Conservation (phyloP, 2,329 filamentous ascomycete genomes). For the Clonostachys rhizophaga region DNA sequence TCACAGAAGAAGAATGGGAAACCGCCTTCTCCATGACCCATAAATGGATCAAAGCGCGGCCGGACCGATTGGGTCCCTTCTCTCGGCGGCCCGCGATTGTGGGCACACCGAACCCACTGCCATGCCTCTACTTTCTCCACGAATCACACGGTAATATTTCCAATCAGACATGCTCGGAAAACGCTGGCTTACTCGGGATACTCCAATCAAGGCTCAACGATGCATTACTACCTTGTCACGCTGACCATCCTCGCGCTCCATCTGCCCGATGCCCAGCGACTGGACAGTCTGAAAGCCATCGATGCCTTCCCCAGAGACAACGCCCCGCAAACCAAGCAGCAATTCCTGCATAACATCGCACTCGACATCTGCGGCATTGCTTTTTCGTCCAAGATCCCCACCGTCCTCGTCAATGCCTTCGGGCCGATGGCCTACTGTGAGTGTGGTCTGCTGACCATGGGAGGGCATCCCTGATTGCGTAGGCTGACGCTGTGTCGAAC, state of each 20-base stretch:
- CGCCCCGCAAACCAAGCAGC: constrained; percentile 3
- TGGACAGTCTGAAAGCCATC: constrained; percentile 3
- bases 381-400: constrained; percentile 32
- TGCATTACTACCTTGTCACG: constrained; percentile 35
- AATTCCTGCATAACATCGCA: constrained; percentile 24
- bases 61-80: constrained; percentile 23
- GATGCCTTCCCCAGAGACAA: not conserved
- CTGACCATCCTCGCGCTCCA: constrained; percentile 19
- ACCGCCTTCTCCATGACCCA: constrained; percentile 8
- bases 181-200: not conserved
- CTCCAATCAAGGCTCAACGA: constrained; percentile 24
- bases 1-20: constrained; percentile 9
- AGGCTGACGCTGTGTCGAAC: not conserved
- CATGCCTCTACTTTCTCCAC: fast-evolving
- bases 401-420: constrained; percentile 41
- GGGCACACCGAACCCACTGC: not conserved
- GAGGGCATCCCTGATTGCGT: not conserved
- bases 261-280: constrained; percentile 3
- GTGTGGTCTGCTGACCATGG: constrained; percentile 3
- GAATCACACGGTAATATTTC: not conserved
- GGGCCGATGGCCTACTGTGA: constrained; percentile 41
- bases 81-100: constrained; percentile 2
- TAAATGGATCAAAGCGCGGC: constrained; percentile 22
- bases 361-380: constrained; percentile 35
- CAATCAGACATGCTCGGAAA: too few species aligned